phyloP scores from a whole-genome alignment of 768 basidiomycete species.

The Tylopilus sp. region DNA sequence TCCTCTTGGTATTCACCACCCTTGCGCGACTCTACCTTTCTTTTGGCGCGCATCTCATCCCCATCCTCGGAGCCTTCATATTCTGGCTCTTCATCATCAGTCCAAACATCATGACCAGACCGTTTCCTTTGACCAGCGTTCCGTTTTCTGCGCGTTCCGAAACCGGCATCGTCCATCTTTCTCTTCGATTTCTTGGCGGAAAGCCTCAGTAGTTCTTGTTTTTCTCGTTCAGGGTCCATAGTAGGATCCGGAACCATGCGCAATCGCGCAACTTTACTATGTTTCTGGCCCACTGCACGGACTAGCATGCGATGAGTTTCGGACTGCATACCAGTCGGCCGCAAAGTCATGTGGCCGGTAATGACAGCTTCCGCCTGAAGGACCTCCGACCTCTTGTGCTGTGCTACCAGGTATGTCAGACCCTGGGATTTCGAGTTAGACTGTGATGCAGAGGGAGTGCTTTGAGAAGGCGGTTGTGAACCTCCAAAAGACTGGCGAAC shows the following conservation, averaged over 20 bases:
- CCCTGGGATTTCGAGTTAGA: slow-evolving; percentile 56
- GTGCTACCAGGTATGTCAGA: slow-evolving; percentile 85
- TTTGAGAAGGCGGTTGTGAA: slow-evolving; percentile 39
- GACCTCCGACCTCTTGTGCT: slow-evolving; percentile 81
- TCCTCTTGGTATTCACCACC: slow-evolving; percentile 79
- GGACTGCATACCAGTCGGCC: slow-evolving; percentile 87
- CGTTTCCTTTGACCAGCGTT: slow-evolving; percentile 40
- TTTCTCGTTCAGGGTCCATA: slow-evolving; percentile 72
- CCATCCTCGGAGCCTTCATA: slow-evolving; percentile 61
- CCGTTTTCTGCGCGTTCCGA: slow-evolving; percentile 47
- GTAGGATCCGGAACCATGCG: slow-evolving; percentile 78
- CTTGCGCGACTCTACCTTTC: slow-evolving; percentile 46
- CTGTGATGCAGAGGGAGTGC: slow-evolving; percentile 38
- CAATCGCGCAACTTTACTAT: slow-evolving; percentile 75
- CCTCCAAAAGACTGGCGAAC: slow-evolving; percentile 56
- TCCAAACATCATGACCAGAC: slow-evolving; percentile 49
- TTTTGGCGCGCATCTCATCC: slow-evolving; percentile 46
- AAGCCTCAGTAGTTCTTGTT: slow-evolving; percentile 61
- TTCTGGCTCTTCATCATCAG: slow-evolving; percentile 65
- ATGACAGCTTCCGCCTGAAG: slow-evolving; percentile 84
- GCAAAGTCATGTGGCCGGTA: slow-evolving; percentile 79
- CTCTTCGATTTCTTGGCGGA: slow-evolving; percentile 63
- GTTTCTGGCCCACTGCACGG: slow-evolving; percentile 79
- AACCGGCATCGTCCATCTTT: slow-evolving; percentile 48
- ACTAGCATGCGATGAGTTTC: slow-evolving; percentile 89